phyloP scores from a whole-genome alignment of 306 rosid species.

The Cucumis sativus region Cucumber_9930_V3 NC_026660.2:9299001-9299500 shows the following conservation, averaged over 20 bases:
- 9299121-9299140: neutral
- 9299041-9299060: neutral
- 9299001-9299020: neutral
- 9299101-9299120: neutral
- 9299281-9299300: slow-evolving; percentile 96
- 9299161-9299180: slow-evolving; percentile 98
- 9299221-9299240: slow-evolving; percentile 97
- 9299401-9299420: neutral
- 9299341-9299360: neutral
- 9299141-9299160: slow-evolving; percentile 97
- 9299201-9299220: slow-evolving; percentile 97
- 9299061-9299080: neutral
- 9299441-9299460: too few species aligned
- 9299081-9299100: neutral
- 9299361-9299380: neutral
- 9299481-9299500: too few species aligned
- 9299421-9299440: too few species aligned
- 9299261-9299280: slow-evolving; percentile 99
- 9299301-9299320: slow-evolving; percentile 35
- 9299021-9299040: neutral
- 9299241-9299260: slow-evolving; percentile 99
- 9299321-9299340: neutral
- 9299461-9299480: too few species aligned
- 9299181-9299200: slow-evolving; percentile 99
- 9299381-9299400: neutral